These are phyloP conservation scores for Sporothrix protearum DNA, from an alignment of 2,329 filamentous ascomycete genomes.

Conservation along the genomic window DNA sequence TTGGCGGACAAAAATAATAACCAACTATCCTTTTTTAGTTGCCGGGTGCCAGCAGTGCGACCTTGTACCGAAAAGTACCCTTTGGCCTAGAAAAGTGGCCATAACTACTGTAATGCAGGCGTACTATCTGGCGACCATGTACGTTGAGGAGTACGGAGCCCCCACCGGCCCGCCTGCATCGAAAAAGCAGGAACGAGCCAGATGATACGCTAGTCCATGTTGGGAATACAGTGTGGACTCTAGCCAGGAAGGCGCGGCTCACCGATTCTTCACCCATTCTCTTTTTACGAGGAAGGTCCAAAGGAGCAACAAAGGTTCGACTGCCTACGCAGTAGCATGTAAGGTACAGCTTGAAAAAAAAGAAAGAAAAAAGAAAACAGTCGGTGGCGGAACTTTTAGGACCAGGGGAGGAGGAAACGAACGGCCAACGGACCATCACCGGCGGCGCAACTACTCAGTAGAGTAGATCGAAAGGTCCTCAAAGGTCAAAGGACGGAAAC, in stretches of 20 bases:
- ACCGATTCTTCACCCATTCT: neutral
- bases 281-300: neutral
- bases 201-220: neutral
- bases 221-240: neutral
- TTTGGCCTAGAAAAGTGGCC: neutral
- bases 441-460: neutral
- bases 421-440: neutral
- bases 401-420: neutral
- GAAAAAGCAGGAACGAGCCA: slow-evolving; percentile 14
- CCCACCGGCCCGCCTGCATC: neutral
- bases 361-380: neutral
- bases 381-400: neutral
- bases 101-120: too few relatives aligned
- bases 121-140: too few relatives aligned
- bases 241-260: neutral
- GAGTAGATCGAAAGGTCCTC: neutral
- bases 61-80: neutral
- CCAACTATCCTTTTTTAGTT: slow-evolving; percentile 15
- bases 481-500: neutral
- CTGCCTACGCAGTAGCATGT: too few relatives aligned
- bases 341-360: neutral
- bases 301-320: neutral
- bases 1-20: slow-evolving; percentile 19
- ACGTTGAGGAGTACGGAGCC: slow-evolving; percentile 17
- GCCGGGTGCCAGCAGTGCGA: slow-evolving; percentile 4